Base-by-base conservation (phyloP, 495 filamentous ascomycete genomes). In the Talaromyces thailandensis region DNA sequence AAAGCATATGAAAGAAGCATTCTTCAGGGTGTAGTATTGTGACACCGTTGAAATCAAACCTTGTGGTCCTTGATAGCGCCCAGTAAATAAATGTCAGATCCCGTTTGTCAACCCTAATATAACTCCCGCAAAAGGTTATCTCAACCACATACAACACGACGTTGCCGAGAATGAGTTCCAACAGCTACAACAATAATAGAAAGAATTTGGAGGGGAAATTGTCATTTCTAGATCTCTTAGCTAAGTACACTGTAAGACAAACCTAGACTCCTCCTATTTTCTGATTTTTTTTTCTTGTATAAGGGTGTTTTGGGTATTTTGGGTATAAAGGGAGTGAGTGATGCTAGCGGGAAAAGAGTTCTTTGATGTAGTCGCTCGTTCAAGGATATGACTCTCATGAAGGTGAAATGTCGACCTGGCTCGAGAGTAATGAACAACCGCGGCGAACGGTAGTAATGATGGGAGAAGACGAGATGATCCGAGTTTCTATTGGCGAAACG, bases 261-360 rank as follows among this genome's bases (percentile, higher is more conserved):
- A 72, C 63, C 70, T 57, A 70, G 68, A 64, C 67, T 69, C 73
- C 74, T 70, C 73, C 64, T 61, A 64, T 25, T 18, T 60, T 69
- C 62, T 65, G 69, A 60, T 65, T 64, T 64, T 66, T 29, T 64
- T 63, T 63, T 48, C 63, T 62, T 62, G 48, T 62, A 56, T 35
- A 14, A 2, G 24, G 40, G 14, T 61, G 16, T 51, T 61, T 60
- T 59, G 35, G 57, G 28, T 58, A 26, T 35, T 53, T 56, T 28
- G 55, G 4, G 55, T 31, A 35, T 40, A 18, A 18, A 58, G 25
- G 28, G 11, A 29, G 56, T 40, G 28, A 31, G 43, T 48, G 9
- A 48, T 48, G n/a, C 12, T 40, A 40, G 35, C 14, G 35, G 35
- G 35, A 48, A 9, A 14, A 21, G 21, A 11, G 9, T 31, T 6